phyloP scores from a whole-genome alignment of 805 yeast species.

The Metschnikowia gelsemii region DNA sequence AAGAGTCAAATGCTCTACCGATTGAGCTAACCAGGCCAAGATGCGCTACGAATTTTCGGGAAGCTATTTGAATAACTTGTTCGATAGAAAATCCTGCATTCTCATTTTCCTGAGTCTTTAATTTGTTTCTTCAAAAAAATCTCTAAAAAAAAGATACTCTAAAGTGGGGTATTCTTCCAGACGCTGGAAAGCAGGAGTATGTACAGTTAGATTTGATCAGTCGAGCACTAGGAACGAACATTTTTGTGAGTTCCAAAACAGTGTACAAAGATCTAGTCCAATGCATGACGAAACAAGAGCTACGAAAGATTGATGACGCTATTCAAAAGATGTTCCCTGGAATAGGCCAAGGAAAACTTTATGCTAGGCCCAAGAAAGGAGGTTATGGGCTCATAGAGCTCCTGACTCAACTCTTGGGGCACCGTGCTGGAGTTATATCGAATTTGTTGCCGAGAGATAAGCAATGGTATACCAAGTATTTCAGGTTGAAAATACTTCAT shows the following conservation, averaged over 20 bases:
- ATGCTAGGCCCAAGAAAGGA: constrained; percentile 1
- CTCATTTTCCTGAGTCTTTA: no score
- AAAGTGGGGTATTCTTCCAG: no score
- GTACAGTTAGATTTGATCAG: neutral
- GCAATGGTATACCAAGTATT: neutral
- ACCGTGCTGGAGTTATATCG: neutral
- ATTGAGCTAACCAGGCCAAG: constrained; percentile 28
- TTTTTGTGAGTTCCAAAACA: neutral
- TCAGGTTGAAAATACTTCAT: neutral
- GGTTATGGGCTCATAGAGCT: constrained; percentile 1
- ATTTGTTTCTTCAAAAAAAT: no score
- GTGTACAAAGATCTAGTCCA: neutral
- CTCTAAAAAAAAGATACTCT: no score
- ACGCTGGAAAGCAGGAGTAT: no score
- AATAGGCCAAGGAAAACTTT: neutral
- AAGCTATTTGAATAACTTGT: no score
- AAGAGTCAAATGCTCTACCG: constrained; percentile 28
- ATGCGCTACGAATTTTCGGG: no score
- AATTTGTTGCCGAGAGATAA: neutral
- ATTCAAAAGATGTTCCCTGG: neutral
- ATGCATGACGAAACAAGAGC: neutral
- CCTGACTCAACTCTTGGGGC: neutral
- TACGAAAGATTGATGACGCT: neutral
- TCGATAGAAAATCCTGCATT: no score
- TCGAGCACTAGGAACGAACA: neutral